A percentile compares a stretch with the other conserved stretches of the same genome.
These are phyloP conservation scores for Evernia prunastri DNA, from an alignment of 495 filamentous ascomycete genomes.

Conservation along the genomic window DNA sequence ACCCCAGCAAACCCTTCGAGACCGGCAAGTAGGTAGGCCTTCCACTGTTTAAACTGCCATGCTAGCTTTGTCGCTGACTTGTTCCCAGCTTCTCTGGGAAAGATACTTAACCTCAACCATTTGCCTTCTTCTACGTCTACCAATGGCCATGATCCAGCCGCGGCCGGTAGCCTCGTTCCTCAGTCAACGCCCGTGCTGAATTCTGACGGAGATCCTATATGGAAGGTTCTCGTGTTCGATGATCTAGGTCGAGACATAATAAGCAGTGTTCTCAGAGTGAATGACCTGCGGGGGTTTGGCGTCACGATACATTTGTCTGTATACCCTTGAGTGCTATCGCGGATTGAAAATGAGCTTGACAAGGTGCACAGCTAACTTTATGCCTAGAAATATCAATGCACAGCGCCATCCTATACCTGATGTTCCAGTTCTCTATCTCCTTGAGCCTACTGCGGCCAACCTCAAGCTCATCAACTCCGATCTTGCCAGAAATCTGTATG, in stretches of 20 bases:
- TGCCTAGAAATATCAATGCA: conserved; percentile 66
- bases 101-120: conserved; percentile 93
- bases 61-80: conserved; percentile 28
- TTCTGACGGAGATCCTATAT: conserved; percentile 76
- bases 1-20: conserved; percentile 71
- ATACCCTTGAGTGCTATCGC: conserved; percentile 12
- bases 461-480: conserved; percentile 79
- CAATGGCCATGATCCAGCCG: conserved; percentile 44
- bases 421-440: conserved; percentile 90
- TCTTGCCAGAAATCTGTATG: conserved; percentile 79
- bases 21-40: conserved; percentile 88
- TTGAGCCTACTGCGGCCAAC: conserved; percentile 80
- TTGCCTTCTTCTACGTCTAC: conserved; percentile 50
- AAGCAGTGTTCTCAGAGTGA: conserved; percentile 89
- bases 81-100: conserved; percentile 80
- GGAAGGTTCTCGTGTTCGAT: conserved; percentile 67
- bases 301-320: conserved; percentile 92
- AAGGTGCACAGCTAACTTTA: conserved; percentile 11
- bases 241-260: conserved; percentile 69
- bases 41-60: conserved; percentile 19
- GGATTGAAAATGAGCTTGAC: not conserved
- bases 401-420: conserved; percentile 88
- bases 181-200: conserved; percentile 75
- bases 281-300: conserved; percentile 84
- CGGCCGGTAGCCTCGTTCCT: conserved; percentile 55